These are phyloP conservation scores for Phytophthora pini DNA, from an alignment of 352 stramenopile species.

Conservation along the genomic window DNA sequence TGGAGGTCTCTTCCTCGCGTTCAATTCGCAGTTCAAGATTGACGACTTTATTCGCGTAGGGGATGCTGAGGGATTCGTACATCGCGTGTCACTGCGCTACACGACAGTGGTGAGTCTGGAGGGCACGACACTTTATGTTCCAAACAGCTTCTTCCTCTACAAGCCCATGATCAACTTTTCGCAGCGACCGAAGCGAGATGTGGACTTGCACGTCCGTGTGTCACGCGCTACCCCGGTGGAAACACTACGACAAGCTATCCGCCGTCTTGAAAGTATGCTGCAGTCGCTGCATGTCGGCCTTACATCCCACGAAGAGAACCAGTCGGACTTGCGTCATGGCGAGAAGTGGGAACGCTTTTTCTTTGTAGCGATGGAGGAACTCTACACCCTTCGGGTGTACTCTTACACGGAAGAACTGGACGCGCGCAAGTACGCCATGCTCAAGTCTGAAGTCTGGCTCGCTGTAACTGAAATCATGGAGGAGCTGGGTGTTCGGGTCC, in stretches of 20 bases:
- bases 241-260: conserved; percentile 63
- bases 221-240: conserved; percentile 63
- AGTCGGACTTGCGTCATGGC: conserved; percentile 77
- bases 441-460: conserved; percentile 90
- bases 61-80: conserved; percentile 78
- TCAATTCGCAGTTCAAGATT: conserved; percentile 91
- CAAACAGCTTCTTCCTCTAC: conserved; percentile 92
- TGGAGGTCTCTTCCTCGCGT: conserved; percentile 86
- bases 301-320: conserved; percentile 88
- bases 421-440: conserved; percentile 88
- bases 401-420: conserved; percentile 90
- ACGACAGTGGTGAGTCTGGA: conserved; percentile 86
- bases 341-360: conserved; percentile 87
- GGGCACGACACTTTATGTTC: conserved; percentile 81
- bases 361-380: conserved; percentile 89
- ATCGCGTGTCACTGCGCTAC: conserved; percentile 85
- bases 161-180: conserved; percentile 91
- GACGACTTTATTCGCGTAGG: conserved; percentile 88
- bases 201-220: conserved; percentile 77
- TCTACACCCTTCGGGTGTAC: conserved; percentile 86
- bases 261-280: conserved; percentile 77
- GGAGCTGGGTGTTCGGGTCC: conserved; percentile 68
- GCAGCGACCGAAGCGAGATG: conserved; percentile 82
- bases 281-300: conserved; percentile 86
- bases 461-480: conserved; percentile 91